These are phyloP conservation scores for Candida bentonensis DNA, from an alignment of 805 yeast species.

Conservation along the genomic window DNA sequence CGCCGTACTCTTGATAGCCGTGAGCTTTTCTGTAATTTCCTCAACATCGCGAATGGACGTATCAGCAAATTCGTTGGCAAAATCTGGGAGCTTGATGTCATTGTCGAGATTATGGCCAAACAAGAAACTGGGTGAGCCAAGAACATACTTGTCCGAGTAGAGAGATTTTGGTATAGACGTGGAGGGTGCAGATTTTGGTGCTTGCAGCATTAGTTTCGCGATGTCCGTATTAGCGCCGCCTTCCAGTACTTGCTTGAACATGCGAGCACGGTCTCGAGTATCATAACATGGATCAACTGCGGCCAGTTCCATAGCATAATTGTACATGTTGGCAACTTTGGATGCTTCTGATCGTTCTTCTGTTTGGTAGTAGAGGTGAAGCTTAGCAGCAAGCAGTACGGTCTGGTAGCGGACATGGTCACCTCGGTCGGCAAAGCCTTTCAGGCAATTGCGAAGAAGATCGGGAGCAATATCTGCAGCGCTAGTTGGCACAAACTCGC, in stretches of 20 bases:
- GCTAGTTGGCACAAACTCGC: conserved; percentile 49
- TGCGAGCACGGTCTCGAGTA: conserved; percentile 73
- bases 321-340: conserved; percentile 37
- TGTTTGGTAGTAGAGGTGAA: conserved; percentile 44
- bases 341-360: conserved; percentile 8
- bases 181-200: conserved; percentile 55
- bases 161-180: conserved; percentile 9
- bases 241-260: conserved; percentile 47
- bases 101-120: conserved; percentile 20
- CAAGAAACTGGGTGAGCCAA: conserved; percentile 20
- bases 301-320: conserved; percentile 45
- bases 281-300: conserved; percentile 65
- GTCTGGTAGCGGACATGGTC: conserved; percentile 55
- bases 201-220: conserved; percentile 59
- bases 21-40: background rate
- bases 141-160: conserved; percentile 7
- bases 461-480: conserved; percentile 53
- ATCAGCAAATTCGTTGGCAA: conserved; percentile 28
- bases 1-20: background rate
- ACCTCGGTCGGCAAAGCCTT: conserved; percentile 38
- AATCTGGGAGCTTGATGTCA: conserved; percentile 24
- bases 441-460: conserved; percentile 45
- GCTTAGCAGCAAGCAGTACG: conserved; percentile 59
- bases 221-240: conserved; percentile 39
- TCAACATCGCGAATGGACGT: conserved; percentile 23